These are phyloP conservation scores for Crithidia bombi DNA, from an alignment of 208 protist genomes.

Conservation along the genomic window DNA sequence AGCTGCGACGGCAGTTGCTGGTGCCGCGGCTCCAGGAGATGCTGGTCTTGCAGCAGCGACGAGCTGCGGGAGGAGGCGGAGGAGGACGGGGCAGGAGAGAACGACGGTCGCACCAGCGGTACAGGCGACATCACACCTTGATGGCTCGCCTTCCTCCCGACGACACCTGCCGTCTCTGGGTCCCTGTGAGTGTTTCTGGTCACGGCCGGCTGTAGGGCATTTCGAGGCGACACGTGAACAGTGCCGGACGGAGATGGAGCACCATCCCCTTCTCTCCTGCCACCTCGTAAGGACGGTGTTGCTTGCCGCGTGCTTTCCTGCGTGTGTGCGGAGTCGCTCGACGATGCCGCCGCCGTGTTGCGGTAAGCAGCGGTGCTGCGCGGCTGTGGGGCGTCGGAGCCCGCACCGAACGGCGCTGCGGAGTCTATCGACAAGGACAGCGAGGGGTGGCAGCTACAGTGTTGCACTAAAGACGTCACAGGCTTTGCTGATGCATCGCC, in stretches of 20 bases:
- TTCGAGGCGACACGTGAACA: too few species aligned
- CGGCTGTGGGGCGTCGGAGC: constrained; percentile 2
- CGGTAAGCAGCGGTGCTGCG: constrained; percentile 13
- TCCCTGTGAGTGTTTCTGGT: too few species aligned
- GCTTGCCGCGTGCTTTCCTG: too few species aligned
- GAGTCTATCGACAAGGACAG: neutral
- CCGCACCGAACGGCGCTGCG: constrained; percentile 1
- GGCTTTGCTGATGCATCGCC: neutral
- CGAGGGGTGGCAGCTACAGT: neutral
- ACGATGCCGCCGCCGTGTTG: neutral
- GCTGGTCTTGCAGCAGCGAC: constrained; percentile 9
- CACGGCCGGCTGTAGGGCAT: too few species aligned
- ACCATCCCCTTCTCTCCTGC: neutral
- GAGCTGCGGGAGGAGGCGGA: constrained; percentile 1
- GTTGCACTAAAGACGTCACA: neutral
- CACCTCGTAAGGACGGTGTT: too few species aligned
- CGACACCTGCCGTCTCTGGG: neutral
- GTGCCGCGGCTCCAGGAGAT: constrained; percentile 5
- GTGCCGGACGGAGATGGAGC: neutral
- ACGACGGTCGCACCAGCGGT: constrained; percentile 1
- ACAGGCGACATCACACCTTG: neutral
- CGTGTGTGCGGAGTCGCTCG: neutral
- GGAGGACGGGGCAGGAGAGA: constrained; percentile 3
- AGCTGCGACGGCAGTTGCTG: neutral
- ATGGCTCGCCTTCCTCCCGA: neutral